These are phyloP conservation scores for Barbarea vulgaris DNA, from an alignment of 345 rosid genomes.

Conservation along the genomic window DNA sequence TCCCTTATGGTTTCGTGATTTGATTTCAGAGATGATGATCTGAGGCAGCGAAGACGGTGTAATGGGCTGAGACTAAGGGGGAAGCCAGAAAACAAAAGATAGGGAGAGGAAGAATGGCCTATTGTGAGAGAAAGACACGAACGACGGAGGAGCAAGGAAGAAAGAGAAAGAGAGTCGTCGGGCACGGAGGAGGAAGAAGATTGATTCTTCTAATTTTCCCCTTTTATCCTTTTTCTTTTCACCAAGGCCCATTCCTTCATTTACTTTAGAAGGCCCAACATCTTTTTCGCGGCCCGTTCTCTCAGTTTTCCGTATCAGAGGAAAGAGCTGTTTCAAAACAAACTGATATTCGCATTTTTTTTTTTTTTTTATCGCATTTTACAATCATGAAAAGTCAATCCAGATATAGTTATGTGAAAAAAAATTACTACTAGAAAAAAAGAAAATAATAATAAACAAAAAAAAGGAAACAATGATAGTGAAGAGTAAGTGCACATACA, in stretches of 20 bases:
- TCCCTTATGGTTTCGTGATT: not conserved
- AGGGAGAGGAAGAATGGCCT: not conserved
- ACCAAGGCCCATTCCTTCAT: not conserved
- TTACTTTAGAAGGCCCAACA: conserved; percentile 12
- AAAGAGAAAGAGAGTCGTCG: not conserved
- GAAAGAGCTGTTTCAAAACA: not conserved
- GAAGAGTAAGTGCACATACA: not conserved
- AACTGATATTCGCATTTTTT: not conserved
- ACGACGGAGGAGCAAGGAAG: not conserved
- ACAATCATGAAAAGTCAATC: conserved; percentile 9
- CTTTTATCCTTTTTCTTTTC: not conserved
- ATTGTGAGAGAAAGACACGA: not conserved
- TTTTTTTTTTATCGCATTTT: too few species aligned
- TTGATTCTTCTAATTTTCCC: not conserved
- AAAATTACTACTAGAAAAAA: not conserved
- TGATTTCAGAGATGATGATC: not conserved
- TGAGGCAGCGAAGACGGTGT: conserved; percentile 5
- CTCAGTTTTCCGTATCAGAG: not conserved
- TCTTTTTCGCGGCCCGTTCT: conserved; percentile 3
- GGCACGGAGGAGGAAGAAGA: not conserved
- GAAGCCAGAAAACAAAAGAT: not conserved
- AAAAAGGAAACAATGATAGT: not conserved
- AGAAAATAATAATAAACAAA: too few species aligned
- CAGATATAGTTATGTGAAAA: conserved; percentile 5
- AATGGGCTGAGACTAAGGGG: not conserved